Evolutionary conservation across 768 basidiomycete species (phyloP), one percentile per base, ranked within the genome.

Genomic region (Ramaria sp.): DNA sequence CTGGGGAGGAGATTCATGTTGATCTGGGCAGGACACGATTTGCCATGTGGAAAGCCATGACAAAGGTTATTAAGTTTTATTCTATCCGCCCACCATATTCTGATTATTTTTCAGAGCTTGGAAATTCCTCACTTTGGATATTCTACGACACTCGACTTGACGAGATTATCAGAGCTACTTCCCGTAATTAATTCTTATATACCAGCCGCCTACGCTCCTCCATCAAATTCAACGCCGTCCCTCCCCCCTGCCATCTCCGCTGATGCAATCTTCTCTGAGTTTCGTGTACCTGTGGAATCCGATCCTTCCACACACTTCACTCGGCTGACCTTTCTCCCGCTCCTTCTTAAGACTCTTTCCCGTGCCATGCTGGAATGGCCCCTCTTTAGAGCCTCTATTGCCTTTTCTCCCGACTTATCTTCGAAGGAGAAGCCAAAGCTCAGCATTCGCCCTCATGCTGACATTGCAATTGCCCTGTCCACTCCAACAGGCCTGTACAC

Each of bases 21-120:
- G 88, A 88, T 53, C 75, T 93, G 24, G 83, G 48, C 48, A 49
- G 48, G 24, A 49, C 88, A 13, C 74, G 91, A 54, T 80, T 82
- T 64, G 83, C 82, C 10, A 94, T 93, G 91, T 93, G 82, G 84
- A 88, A 88, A 62, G 86, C 88, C 2, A 93, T 93, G 91, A 79
- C 75, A 10, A 88, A 88, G 79, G 88, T 84, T 50, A 27, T 71
- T 19, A 43, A 12, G 19, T 39, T 24, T 47, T 48, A 19, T 17
- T 42, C 52, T 20, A 20, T 48, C 20, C 0, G 55, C 31, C 38
- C 53, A 11, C 39, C 24, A 30, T 17, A 33, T 30, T 19, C 47
- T 45, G 15, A 51, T 39, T 24, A 1, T 34, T 17, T 54, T 62
- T 5, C 62, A 90, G 89, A 89, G 89, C 63, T 75, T 93, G 53